These are phyloP conservation scores for Coemansia sp. DNA, from an alignment of 192 early-diverging fungal genomes.

Conservation along the genomic window DNA sequence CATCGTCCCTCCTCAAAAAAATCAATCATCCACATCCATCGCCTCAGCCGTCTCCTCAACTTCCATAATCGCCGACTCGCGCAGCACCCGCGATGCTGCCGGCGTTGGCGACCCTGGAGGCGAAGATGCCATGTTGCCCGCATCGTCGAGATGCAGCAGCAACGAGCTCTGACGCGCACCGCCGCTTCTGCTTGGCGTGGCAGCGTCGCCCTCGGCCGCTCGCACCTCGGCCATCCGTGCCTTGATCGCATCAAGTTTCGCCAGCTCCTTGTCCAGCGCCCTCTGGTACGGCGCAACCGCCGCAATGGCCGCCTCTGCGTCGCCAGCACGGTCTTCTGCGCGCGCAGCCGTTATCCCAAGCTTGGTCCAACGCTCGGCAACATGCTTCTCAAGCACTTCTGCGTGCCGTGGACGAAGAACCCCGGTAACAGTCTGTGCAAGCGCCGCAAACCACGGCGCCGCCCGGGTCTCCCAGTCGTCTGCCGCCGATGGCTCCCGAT, in stretches of 20 bases:
- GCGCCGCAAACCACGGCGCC: conserved; percentile 47
- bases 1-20: no score
- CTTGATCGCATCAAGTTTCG: conserved; percentile 41
- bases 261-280: conserved; percentile 42
- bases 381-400: conserved; percentile 14
- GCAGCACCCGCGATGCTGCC: background rate
- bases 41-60: background rate
- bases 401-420: conserved; percentile 52
- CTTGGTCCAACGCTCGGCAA: conserved; percentile 6
- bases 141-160: background rate
- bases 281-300: conserved; percentile 43
- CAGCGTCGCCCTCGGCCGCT: background rate
- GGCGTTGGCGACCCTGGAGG: conserved; percentile 15
- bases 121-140: conserved; percentile 10
- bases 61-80: background rate
- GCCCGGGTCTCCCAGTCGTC: conserved; percentile 26
- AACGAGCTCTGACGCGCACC: background rate
- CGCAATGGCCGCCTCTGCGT: conserved; percentile 10
- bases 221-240: conserved; percentile 43
- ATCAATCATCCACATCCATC: conserved; percentile 12
- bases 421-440: conserved; percentile 43
- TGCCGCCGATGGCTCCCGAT: conserved; percentile 10
- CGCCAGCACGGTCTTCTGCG: background rate
- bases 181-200: background rate
- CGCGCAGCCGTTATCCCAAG: background rate